These are phyloP conservation scores for Takakia lepidozioides DNA, from an alignment of 225 moss, liverwort and hornwort genomes.

Conservation along the genomic window DNA sequence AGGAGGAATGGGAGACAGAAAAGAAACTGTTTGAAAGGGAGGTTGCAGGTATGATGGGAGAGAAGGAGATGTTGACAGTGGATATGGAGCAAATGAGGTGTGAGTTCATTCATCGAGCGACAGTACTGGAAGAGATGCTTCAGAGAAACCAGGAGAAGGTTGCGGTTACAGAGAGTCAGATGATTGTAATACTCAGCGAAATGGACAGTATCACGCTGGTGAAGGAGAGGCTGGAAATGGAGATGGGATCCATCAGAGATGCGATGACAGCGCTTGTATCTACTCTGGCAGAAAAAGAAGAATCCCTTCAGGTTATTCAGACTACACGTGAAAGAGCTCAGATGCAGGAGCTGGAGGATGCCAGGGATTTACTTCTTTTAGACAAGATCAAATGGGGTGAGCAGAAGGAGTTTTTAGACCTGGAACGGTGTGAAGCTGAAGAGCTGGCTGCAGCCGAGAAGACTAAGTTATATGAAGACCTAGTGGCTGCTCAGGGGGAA, in stretches of 20 bases:
- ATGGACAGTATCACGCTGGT: constrained; percentile 12
- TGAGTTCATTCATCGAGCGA: too few species aligned
- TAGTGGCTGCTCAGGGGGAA: too few species aligned
- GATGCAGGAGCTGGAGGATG: constrained; percentile 20
- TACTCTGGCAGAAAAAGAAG: background rate
- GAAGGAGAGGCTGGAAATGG: constrained; percentile 25
- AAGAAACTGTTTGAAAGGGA: constrained; percentile 6
- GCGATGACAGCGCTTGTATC: constrained; percentile 1
- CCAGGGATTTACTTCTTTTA: too few species aligned
- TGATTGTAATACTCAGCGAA: constrained; percentile 17
- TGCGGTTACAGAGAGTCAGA: constrained; percentile 16
- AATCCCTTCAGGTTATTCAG: constrained; percentile 19
- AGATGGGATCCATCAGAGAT: constrained; percentile 13
- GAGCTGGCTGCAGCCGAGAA: too few species aligned
- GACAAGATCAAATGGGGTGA: too few species aligned
- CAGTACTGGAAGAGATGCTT: constrained; percentile 17
- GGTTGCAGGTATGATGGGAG: constrained; percentile 1
- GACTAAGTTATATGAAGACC: too few species aligned
- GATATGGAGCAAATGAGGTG: constrained; percentile 10
- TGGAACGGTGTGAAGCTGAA: too few species aligned
- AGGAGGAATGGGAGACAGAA: constrained; percentile 12
- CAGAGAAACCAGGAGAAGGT: constrained; percentile 17
- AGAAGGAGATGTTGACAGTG: constrained; percentile 18
- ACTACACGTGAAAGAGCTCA: constrained; percentile 12
- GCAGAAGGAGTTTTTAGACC: too few species aligned